Conservation (phyloP, 495 filamentous ascomycete species). For the Pseudomonodictys pantanalensis region DNA sequence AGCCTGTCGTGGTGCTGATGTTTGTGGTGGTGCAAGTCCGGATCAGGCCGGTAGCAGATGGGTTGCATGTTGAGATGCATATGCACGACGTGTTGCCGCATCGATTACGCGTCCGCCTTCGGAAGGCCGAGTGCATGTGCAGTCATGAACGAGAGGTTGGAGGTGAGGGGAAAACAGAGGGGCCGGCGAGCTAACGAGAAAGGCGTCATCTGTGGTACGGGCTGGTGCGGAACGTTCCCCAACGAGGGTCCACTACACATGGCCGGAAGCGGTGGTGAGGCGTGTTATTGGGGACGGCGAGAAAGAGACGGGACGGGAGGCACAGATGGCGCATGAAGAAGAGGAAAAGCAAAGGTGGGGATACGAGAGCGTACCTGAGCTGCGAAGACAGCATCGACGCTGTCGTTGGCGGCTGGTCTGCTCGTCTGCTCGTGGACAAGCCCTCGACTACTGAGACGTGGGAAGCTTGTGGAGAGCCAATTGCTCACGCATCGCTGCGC, state of each 20-base stretch:
- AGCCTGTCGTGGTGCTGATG: not conserved
- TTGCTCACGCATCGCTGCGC: conserved; percentile 56
- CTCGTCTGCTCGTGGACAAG: conserved; percentile 51
- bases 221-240: conserved; percentile 11
- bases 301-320: not conserved
- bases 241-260: not conserved
- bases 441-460: conserved; percentile 54
- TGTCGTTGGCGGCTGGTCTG: conserved; percentile 53
- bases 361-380: conserved; percentile 56
- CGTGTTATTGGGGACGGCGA: not conserved
- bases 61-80: not conserved
- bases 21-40: not conserved
- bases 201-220: conserved; percentile 15
- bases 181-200: conserved; percentile 9
- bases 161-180: conserved; percentile 9
- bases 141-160: conserved; percentile 11
- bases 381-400: conserved; percentile 60
- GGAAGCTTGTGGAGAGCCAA: conserved; percentile 53
- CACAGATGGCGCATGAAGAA: not conserved
- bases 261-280: conserved; percentile 10
- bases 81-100: not conserved
- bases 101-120: conserved; percentile 30
- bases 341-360: not conserved
- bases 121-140: not conserved
- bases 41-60: too few relatives aligned